Evolutionary conservation across 495 filamentous ascomycete species (phyloP), one percentile per base, ranked within the genome.

Genomic region (Aspergillus conjunctus): DNA sequence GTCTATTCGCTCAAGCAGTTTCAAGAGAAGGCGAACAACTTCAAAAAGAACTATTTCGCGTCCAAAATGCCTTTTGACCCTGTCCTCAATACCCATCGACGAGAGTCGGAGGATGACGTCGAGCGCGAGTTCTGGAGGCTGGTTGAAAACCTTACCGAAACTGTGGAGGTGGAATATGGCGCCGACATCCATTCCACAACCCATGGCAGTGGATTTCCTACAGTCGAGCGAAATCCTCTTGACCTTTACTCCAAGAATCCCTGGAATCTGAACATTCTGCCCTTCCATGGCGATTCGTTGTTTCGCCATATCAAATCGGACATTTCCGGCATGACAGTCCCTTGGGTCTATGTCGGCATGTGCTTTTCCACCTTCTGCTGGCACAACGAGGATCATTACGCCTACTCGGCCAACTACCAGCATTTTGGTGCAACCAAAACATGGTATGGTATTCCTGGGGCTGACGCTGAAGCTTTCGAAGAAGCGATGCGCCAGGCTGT

Each of bases 271-370:
- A 99, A 96, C 70, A 87, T 95, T 17, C 81, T 99, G 61, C 94
- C 94, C 0, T 83, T 97, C 54, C 87, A 97, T 68, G 85, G 89
- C 0, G 93, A 97, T 44, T 97, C 93, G 7, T 81, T 99, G 9
- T 98, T 98, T 75, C 84, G 92, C 53, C 90, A 99, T 70, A 97
- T 98, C 80, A 98, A 98, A 70, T 89, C 93, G 0, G 94, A 99
- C 73, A 93, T 99, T 58, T 97, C 94, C n/a, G 94, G 94, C 34
- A 99, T 99, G 94, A 99, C 94, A 1, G 93, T 99, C 7, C 94
- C 94, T 15, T 99, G 94, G 94, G 86, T 98, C 7, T 99, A 99
- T 70, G 95, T 99, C n/a, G 94, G 94, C 60, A 99, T 99, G 94
- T 95, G 92, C 66, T 99, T 99, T 73, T 98, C 94, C 3, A 97